phyloP scores from a whole-genome alignment of 306 rosid genomes.

The Dryas alaskensis region DNA sequence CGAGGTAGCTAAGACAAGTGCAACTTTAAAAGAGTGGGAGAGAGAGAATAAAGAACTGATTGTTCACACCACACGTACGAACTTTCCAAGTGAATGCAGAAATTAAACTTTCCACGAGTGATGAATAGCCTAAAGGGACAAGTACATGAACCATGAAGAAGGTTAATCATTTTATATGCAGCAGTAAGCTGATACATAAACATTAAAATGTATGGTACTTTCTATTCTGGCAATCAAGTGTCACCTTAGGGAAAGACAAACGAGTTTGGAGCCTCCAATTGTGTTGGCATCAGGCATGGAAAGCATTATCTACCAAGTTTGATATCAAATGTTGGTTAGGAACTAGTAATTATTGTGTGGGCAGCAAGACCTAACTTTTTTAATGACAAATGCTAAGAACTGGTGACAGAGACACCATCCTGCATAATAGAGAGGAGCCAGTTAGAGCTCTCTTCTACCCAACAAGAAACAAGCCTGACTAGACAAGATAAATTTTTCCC shows the following conservation, averaged over 20 bases:
- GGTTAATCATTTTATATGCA: neutral
- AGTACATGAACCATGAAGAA: constrained; percentile 5
- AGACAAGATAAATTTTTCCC: too few species aligned
- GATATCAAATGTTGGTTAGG: too few species aligned
- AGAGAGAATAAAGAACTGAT: constrained; percentile 14
- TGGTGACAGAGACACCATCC: too few species aligned
- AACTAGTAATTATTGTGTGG: too few species aligned
- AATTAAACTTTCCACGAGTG: constrained; percentile 21
- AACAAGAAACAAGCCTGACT: too few species aligned
- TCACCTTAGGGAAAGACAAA: neutral
- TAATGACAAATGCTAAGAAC: too few species aligned
- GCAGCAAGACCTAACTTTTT: too few species aligned
- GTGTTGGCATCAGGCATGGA: too few species aligned
- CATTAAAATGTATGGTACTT: neutral
- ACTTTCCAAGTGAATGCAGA: constrained; percentile 21
- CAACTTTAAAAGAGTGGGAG: constrained; percentile 7
- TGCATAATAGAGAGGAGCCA: too few species aligned
- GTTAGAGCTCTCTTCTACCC: too few species aligned
- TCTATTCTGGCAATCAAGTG: neutral
- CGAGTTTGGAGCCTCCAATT: too few species aligned
- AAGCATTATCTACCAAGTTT: too few species aligned
- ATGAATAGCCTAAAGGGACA: neutral
- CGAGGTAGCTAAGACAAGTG: constrained; percentile 69
- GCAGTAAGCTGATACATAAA: neutral
- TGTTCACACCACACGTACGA: constrained; percentile 7